A percentile compares a stretch with the other conserved stretches of the same genome.
Evolutionary conservation across 2,329 filamentous ascomycete species (phyloP).

Genomic region (Lithohypha guttulata): DNA sequence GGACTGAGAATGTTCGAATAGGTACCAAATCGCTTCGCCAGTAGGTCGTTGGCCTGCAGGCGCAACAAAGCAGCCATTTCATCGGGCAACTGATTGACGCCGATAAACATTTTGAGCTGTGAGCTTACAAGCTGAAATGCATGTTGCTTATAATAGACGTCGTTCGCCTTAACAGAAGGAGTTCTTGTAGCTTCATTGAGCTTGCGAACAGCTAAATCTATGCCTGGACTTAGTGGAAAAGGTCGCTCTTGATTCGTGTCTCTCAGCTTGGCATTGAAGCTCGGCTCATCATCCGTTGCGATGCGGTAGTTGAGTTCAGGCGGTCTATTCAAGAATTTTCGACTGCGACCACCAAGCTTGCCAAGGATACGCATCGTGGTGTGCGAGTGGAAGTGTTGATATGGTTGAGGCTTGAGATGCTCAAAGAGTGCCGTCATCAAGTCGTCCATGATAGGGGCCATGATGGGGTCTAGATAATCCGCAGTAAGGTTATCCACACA

Average conservation of each 20-base stretch:
- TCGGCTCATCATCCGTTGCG: slow-evolving; percentile 77
- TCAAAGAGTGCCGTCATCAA: slow-evolving; percentile 97
- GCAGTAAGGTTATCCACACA: slow-evolving; percentile 97
- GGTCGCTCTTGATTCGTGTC: slow-evolving; percentile 81
- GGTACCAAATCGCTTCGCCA: slow-evolving; percentile 59
- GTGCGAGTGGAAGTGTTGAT: slow-evolving; percentile 95
- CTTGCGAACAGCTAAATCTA: slow-evolving; percentile 81
- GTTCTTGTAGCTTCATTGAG: slow-evolving; percentile 67
- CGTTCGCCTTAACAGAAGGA: slow-evolving; percentile 47
- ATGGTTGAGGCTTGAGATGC: slow-evolving; percentile 83
- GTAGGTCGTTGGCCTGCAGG: slow-evolving; percentile 77
- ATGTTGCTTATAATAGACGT: slow-evolving; percentile 85
- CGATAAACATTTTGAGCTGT: slow-evolving; percentile 83
- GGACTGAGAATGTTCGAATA: slow-evolving; percentile 57
- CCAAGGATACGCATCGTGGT: slow-evolving; percentile 96
- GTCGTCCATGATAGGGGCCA: slow-evolving; percentile 97
- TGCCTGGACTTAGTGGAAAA: slow-evolving; percentile 75
- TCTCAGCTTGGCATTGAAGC: slow-evolving; percentile 78
- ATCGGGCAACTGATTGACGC: slow-evolving; percentile 76
- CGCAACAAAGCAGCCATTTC: slow-evolving; percentile 77
- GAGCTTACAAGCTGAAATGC: slow-evolving; percentile 78
- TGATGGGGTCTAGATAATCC: slow-evolving; percentile 95
- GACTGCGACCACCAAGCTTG: slow-evolving; percentile 87
- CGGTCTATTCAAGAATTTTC: slow-evolving; percentile 88
- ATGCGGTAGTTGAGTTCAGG: slow-evolving; percentile 72